Evolutionary conservation across 1,139 yeast species (phyloP), one percentile per base, ranked within the genome.

Genomic region (Lodderomyces oxycetoniae): DNA sequence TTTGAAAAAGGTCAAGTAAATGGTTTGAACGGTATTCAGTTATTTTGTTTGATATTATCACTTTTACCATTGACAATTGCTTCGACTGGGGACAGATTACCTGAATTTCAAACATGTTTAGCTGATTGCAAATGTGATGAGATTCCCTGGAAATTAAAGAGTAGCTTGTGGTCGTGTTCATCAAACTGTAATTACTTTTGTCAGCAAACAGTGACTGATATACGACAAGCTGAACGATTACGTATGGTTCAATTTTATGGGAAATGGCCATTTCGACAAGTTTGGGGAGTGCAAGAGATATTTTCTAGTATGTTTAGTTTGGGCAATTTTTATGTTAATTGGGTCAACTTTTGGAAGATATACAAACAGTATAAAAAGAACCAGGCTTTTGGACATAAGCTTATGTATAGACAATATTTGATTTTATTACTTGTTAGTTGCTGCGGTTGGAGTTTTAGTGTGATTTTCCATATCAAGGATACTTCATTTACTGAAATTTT

Each of bases 231-330:
- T 5, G 28, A 37, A 0, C 53, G 55, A 2, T 41, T 46, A 10
- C 53, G 55, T 2, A 50, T 62, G 50, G 69, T 67, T 9, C 70
- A 68, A 39, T 68, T 66, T 41, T 53, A 57, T 37, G 74, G 74
- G 6, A 68, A 68, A 42, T 68, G 74, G 74, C 74, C 74, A 3
- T 68, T 68, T 40, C 39, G 36, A 8, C 47, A 71, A 29, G 46
- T 65, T 2, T 47, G 58, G 13, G 73, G 73, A 2, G 48, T 63
- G 15, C 67, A 67, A 24, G 74, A 68, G 42, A 28, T 66, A 22
- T 55, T 57, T 30, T 59, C 67, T 35, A 58, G 56, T 8, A 20
- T 67, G 4, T 67, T 67, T 40, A 64, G 71, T 7, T 17, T 63
- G 20, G 63, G 61, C 8, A 68, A 68, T 40, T 54, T 66, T n/a